Evolutionary conservation across 169 alveolate genomes (phyloP), one percentile per base, ranked within the genome.

Genomic region (Plasmodium malariae): DNA sequence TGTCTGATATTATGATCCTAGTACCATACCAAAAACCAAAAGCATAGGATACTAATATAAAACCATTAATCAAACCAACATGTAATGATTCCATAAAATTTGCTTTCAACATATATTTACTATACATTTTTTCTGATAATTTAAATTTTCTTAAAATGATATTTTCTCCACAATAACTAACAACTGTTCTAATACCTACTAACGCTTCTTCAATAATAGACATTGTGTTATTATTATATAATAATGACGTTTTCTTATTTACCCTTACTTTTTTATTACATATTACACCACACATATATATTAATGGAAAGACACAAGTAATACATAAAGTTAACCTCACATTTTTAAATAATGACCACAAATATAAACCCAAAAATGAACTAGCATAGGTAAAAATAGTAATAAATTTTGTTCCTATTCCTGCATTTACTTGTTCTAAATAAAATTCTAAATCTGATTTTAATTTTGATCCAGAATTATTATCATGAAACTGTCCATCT

Each of bases 1-100:
- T 28, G 24, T 49, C 68, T 17, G 54, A 43, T 14, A 83, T 73
- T 24, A 91, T 71, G 24, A 91, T 67, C 63, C 89, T 78, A 36
- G 92, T 76, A 24, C 92, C 92, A 63, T 91, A 91, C 94, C 94
- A 91, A 78, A 91, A 91, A 48, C 92, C 88, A 17, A 91, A 70
- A 17, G 92, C 92, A 57, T 91, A 91, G 21, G 91, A 26, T 19
- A 83, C 78, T 63, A 57, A 91, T 21, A 85, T 59, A 45, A 83
- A 80, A n/a, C 80, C 74, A 30, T 69, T 78, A 9, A 88, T 91
- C 34, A 70, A 59, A 32, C 92, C 92, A 60, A 51, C 54, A 48
- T 70, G 80, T 63, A 70, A 63, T n/a, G 93, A 71, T 28, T 74
- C 92, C 49, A 74, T 48, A 5, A 85, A 71, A 34, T 88, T 74